Percentiles rank a stretch among this genome's conserved stretches.
Conservation (phyloP, 2,329 filamentous ascomycete genomes). For the Trichoderma sp. region DNA sequence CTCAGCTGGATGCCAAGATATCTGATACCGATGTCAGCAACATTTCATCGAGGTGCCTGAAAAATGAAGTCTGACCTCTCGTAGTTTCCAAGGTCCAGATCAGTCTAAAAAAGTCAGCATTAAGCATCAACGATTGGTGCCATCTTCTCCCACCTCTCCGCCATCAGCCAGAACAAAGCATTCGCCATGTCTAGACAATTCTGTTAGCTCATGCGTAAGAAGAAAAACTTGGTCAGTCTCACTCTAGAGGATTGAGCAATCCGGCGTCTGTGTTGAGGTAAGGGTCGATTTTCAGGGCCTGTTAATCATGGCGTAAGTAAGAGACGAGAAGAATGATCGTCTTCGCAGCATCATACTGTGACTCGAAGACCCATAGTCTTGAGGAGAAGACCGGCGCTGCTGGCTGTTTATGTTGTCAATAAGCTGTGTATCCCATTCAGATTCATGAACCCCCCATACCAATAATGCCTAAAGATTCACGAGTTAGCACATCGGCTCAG, state of each 20-base stretch:
- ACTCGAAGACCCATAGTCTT: slow-evolving; percentile 37
- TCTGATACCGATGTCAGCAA: slow-evolving; percentile 29
- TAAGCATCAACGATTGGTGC: not conserved
- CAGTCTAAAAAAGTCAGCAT: slow-evolving; percentile 32
- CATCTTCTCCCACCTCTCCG: slow-evolving; percentile 47
- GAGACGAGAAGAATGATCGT: not conserved
- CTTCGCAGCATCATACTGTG: slow-evolving; percentile 30
- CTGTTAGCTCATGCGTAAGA: slow-evolving; percentile 23
- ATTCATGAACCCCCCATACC: slow-evolving; percentile 26
- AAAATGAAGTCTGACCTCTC: slow-evolving; percentile 44
- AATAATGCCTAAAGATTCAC: slow-evolving; percentile 30
- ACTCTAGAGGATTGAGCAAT: slow-evolving; percentile 41
- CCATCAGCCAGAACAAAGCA: slow-evolving; percentile 86
- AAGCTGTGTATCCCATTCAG: not conserved
- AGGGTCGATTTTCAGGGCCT: slow-evolving; percentile 50
- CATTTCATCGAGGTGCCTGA: not conserved
- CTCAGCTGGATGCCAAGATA: slow-evolving; percentile 83
- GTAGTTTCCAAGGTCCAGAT: slow-evolving; percentile 62
- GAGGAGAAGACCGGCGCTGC: slow-evolving; percentile 67
- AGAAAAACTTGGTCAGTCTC: slow-evolving; percentile 26
- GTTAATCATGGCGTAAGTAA: not conserved
- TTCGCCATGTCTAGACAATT: slow-evolving; percentile 72
- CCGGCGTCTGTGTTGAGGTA: slow-evolving; percentile 49
- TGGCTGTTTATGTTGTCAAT: slow-evolving; percentile 34
- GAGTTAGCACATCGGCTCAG: not conserved